Evolutionary conservation across 106 monocot species (phyloP).

Genomic region (Acorus calamus): DNA sequence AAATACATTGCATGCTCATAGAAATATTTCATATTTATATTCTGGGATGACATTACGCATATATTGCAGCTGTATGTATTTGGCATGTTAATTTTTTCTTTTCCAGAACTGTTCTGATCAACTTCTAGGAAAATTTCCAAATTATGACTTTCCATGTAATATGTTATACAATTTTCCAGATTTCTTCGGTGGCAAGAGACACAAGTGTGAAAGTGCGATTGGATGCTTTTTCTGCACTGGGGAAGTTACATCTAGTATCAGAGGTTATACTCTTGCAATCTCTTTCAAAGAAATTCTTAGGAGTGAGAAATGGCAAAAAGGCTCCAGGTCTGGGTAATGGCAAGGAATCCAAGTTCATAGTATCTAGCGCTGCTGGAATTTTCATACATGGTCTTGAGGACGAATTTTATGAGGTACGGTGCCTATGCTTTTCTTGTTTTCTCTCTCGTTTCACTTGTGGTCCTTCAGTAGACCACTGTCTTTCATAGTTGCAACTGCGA

Average conservation of each 20-base stretch:
- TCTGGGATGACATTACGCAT: too few relatives aligned
- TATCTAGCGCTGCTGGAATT: slow-evolving; percentile 57
- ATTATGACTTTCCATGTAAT: background rate
- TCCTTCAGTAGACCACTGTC: background rate
- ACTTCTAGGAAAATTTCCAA: background rate
- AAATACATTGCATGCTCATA: too few relatives aligned
- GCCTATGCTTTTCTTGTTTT: background rate
- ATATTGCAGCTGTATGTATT: background rate
- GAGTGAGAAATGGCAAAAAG: slow-evolving; percentile 15
- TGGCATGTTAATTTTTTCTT: background rate
- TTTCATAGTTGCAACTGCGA: background rate
- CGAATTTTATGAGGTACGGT: slow-evolving; percentile 77
- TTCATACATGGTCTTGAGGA: slow-evolving; percentile 92
- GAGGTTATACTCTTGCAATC: slow-evolving; percentile 67
- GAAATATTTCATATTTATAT: too few relatives aligned
- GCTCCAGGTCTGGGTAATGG: slow-evolving; percentile 10
- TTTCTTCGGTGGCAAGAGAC: slow-evolving; percentile 78
- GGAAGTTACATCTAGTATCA: slow-evolving; percentile 46
- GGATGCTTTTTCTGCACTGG: slow-evolving; percentile 68
- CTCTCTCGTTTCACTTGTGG: background rate
- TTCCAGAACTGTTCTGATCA: background rate
- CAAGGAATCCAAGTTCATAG: slow-evolving; percentile 22
- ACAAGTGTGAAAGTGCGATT: slow-evolving; percentile 68
- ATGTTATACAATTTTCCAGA: slow-evolving; percentile 25
- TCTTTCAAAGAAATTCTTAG: slow-evolving; percentile 62